Evolutionary conservation across 2,329 filamentous ascomycete genomes (phyloP).

Genomic region (Alternaria sp.): DNA sequence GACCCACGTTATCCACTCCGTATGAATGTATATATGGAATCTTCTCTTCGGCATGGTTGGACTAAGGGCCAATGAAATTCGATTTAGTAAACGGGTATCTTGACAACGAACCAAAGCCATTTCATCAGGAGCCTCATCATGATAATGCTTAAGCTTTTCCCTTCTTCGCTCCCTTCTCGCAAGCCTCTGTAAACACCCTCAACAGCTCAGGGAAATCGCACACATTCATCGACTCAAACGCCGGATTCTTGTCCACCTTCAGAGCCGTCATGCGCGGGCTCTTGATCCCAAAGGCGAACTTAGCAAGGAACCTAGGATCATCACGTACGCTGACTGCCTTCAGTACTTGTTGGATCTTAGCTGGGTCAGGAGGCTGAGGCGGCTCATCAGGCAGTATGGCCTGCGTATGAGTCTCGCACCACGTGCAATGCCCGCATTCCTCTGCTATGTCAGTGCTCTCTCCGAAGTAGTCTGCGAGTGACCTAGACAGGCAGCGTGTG

Average conservation of each 20-base stretch:
- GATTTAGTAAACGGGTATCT: background rate
- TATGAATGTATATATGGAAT: conserved; percentile 2
- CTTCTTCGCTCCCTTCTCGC: background rate
- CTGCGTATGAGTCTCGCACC: conserved; percentile 45
- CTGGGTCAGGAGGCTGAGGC: conserved; percentile 48
- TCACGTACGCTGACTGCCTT: conserved; percentile 56
- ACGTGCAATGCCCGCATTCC: conserved; percentile 64
- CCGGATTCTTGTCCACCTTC: conserved; percentile 49
- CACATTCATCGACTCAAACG: conserved; percentile 62
- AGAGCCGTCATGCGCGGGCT: conserved; percentile 61
- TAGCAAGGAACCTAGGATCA: conserved; percentile 65
- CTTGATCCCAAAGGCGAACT: conserved; percentile 67
- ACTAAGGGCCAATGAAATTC: background rate
- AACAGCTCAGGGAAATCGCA: conserved; percentile 57
- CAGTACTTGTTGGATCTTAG: conserved; percentile 54
- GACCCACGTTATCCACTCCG: conserved; percentile 2
- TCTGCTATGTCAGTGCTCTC: conserved; percentile 54
- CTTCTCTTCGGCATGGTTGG: background rate
- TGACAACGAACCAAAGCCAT: background rate
- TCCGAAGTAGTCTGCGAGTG: conserved; percentile 64
- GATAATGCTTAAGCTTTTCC: background rate
- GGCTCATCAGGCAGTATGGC: conserved; percentile 50
- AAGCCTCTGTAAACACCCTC: conserved; percentile 19
- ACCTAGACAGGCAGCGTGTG: conserved; percentile 58
- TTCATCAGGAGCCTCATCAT: background rate